A percentile compares a stretch with the other conserved stretches of the same genome.
phyloP scores from a whole-genome alignment of 176 grass and related monocot genomes.

The Panicum miliaceum region DNA sequence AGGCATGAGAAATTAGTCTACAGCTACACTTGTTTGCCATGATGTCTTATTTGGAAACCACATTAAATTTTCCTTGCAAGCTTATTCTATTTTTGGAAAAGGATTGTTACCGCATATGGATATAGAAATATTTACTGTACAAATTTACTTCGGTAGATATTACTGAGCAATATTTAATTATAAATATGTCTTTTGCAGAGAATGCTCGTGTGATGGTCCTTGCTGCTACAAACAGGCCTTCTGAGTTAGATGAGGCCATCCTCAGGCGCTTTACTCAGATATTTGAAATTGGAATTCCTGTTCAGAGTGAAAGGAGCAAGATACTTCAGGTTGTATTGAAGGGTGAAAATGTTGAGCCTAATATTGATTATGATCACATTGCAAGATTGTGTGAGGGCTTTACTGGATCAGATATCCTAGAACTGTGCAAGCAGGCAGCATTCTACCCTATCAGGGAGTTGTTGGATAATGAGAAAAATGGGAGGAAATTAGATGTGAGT shows the following conservation, averaged over 20 bases:
- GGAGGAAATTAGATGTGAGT: constrained; percentile 60
- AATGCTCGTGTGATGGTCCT: constrained; percentile 98
- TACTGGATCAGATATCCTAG: constrained; percentile 91
- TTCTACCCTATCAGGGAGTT: constrained; percentile 92
- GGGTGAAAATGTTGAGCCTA: constrained; percentile 70
- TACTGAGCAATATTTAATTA: background rate
- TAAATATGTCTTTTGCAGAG: constrained; percentile 52
- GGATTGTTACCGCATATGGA: background rate
- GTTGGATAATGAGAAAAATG: constrained; percentile 80
- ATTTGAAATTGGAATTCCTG: constrained; percentile 92
- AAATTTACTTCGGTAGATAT: background rate
- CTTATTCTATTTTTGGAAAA: background rate
- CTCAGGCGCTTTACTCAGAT: constrained; percentile 89
- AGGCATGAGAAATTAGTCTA: background rate
- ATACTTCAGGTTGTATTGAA: constrained; percentile 89
- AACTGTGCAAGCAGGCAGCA: constrained; percentile 93
- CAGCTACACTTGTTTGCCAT: background rate
- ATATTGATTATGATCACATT: constrained; percentile 81
- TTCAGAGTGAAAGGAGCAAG: constrained; percentile 85
- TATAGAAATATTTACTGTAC: background rate
- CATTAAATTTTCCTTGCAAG: background rate
- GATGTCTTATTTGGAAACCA: background rate
- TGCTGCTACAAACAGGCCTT: constrained; percentile 96
- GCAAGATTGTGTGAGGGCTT: constrained; percentile 88
- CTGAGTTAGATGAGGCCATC: constrained; percentile 93